Base-by-base conservation (phyloP, 345 rosid species). In the Aquilaria yunnanensis region DNA sequence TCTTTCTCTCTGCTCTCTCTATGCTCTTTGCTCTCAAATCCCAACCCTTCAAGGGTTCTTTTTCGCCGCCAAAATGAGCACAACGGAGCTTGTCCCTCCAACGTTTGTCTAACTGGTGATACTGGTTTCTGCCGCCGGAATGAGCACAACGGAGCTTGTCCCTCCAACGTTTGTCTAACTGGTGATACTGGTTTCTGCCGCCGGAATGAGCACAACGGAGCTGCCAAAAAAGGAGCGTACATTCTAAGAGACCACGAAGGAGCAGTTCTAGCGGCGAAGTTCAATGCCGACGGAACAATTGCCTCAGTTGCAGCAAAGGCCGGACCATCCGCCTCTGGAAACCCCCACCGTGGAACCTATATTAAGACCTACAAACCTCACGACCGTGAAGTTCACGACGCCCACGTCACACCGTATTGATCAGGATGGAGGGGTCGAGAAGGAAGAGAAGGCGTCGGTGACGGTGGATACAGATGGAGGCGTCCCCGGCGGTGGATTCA, bases 291-390 rank as follows among this genome's bases (percentile, higher is more conserved):
- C 63, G 96, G 97, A 0, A 94, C 75, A 90, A 90, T 70, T 88
- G 97, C 66, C 90, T 94, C 29, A 83, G 89, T 63, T 83, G 97
- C 67, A 95, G 96, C 32, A 94, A 94, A 74, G 96, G 90, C 78
- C 93, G 99, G 14, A 90, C 97, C n/a, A 90, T 90, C 56, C 97
- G 97, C 54, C 85, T 94, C 11, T 90, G 99, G 99, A 23, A 90
- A 94, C 54, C 99, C 99, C 13, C 97, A 94, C 88, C 95, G 96
- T 13, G 96, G 97, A 49, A 81, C 88, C 71, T 82, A 85, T 73
- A 87, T 90, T 66, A 94, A 90, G 73, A 90, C 99, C 77, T 94
- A 94, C 80, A 90, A 94, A 75, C 78, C 97, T 51, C 99, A 90
- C 66, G 97, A 88, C 74, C 97, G 97, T 46, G 96, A 90, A 67